Evolutionary conservation across 2,329 filamentous ascomycete genomes (phyloP).

Genomic region (Monosporascus cannonballus): DNA sequence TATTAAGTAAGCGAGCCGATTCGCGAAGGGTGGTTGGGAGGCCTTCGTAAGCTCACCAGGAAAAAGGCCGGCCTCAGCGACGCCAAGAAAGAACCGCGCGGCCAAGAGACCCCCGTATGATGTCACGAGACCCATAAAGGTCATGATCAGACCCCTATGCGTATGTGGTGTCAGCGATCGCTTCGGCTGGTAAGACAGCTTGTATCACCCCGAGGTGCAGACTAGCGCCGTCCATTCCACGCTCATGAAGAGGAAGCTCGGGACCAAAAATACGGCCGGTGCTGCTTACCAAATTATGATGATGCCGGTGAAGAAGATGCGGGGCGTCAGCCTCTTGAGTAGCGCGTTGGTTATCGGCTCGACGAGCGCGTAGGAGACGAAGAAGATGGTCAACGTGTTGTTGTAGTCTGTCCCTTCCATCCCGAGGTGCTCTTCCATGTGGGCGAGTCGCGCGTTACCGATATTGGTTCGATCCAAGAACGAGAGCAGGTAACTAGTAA

Average conservation of each 20-base stretch:
- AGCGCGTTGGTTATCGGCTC: conserved; percentile 75
- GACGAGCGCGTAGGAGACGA: conserved; percentile 76
- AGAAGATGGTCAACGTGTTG: conserved; percentile 73
- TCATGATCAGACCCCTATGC: neutral
- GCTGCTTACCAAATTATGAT: conserved; percentile 36
- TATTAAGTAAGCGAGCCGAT: too few species aligned
- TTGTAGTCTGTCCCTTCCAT: conserved; percentile 48
- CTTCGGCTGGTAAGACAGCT: neutral
- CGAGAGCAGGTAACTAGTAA: neutral
- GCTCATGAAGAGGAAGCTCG: too few species aligned
- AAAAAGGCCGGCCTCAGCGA: conserved; percentile 15
- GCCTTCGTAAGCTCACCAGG: conserved; percentile 10
- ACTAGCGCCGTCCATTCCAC: too few species aligned
- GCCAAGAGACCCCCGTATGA: conserved; percentile 12
- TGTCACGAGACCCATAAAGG: conserved; percentile 9
- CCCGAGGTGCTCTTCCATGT: neutral
- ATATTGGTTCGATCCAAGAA: neutral
- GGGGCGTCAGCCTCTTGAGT: conserved; percentile 69
- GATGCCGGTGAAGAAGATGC: conserved; percentile 73
- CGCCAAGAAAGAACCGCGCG: conserved; percentile 14
- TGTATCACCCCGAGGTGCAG: too few species aligned
- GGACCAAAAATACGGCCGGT: too few species aligned
- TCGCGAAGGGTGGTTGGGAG: too few species aligned
- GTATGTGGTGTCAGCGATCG: neutral
- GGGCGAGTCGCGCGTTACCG: neutral